Evolutionary conservation across 2,329 filamentous ascomycete genomes (phyloP).

Genomic region (Didymella lethalis): DNA sequence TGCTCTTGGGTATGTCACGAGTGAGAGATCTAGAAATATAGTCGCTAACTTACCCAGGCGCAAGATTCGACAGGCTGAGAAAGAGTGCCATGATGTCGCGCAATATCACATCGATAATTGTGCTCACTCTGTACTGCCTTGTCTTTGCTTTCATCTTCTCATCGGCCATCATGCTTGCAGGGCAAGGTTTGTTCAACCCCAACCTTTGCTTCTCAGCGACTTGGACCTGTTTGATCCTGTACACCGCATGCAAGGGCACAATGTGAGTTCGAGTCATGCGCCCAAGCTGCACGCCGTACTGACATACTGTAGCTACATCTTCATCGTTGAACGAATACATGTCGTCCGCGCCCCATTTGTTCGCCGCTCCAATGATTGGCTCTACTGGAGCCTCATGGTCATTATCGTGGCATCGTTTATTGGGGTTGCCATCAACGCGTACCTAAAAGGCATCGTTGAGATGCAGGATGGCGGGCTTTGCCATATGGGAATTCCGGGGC

Average conservation of each 20-base stretch:
- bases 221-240: slow-evolving; percentile 48
- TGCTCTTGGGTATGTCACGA: slow-evolving; percentile 20
- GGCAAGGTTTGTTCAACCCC: slow-evolving; percentile 31
- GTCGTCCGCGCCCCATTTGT: slow-evolving; percentile 39
- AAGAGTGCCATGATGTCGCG: slow-evolving; percentile 17
- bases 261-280: slow-evolving; percentile 14
- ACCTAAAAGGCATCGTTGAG: slow-evolving; percentile 36
- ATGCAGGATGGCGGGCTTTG: slow-evolving; percentile 41
- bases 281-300: neutral
- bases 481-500: slow-evolving; percentile 45
- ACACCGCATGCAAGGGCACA: slow-evolving; percentile 40
- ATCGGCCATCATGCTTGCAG: slow-evolving; percentile 32
- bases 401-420: slow-evolving; percentile 30
- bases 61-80: slow-evolving; percentile 10
- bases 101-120: slow-evolving; percentile 22
- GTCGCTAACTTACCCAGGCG: slow-evolving; percentile 7
- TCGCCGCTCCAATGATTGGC: slow-evolving; percentile 36
- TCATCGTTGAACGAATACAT: slow-evolving; percentile 49
- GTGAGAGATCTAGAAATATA: neutral
- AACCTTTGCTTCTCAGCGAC: slow-evolving; percentile 38
- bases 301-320: slow-evolving; percentile 39
- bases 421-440: slow-evolving; percentile 30
- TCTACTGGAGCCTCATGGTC: slow-evolving; percentile 39
- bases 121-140: slow-evolving; percentile 18
- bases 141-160: slow-evolving; percentile 17